phyloP scores from a whole-genome alignment of 768 basidiomycete species.

The Suillus decipiens region DNA sequence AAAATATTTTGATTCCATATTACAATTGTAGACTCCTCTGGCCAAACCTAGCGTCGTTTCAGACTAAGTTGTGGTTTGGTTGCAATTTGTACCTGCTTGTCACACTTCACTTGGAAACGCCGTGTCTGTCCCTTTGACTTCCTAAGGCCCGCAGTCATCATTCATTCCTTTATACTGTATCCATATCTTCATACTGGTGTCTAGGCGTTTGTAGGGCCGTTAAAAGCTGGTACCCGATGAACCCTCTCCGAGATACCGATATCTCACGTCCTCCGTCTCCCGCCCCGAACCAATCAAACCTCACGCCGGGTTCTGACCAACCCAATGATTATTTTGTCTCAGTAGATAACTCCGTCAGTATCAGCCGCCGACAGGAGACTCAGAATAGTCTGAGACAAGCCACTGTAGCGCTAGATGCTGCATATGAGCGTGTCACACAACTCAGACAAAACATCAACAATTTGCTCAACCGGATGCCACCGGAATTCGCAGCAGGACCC shows the following conservation, averaged over 20 bases:
- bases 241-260: conserved; percentile 1
- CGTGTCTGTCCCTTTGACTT: not conserved
- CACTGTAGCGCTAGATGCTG: conserved; percentile 55
- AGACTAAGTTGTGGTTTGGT: not conserved
- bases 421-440: conserved; percentile 55
- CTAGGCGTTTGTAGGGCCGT: not conserved
- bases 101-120: not conserved
- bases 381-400: conserved; percentile 48
- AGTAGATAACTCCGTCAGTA: not conserved
- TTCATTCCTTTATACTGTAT: conserved; percentile 5
- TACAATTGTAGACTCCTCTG: not conserved
- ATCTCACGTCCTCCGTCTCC: conserved; percentile 6
- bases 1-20: not conserved
- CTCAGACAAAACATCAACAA: conserved; percentile 53
- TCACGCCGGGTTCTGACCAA: not conserved
- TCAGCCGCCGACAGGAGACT: conserved; percentile 22
- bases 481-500: conserved; percentile 25
- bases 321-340: not conserved
- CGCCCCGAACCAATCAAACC: conserved; percentile 7
- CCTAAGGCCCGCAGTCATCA: not conserved
- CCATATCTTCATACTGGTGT: not conserved
- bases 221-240: not conserved
- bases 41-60: not conserved
- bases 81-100: conserved; percentile 4
- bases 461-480: conserved; percentile 41